Conservation (phyloP, 768 basidiomycete genomes). For the Mycena belliarum region DNA sequence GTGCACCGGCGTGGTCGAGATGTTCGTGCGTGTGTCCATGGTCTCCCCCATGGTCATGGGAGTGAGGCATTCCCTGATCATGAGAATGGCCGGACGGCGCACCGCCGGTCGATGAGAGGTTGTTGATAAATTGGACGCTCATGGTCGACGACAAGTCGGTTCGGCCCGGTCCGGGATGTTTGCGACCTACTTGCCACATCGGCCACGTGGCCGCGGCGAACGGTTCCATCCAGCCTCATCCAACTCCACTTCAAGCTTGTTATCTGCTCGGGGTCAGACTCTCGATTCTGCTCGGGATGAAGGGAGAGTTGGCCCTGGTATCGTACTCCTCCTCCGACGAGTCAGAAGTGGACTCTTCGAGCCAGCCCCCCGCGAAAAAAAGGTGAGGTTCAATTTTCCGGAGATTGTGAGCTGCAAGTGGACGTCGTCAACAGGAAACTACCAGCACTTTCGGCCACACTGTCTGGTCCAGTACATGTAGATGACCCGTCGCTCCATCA, state of each 20-base stretch:
- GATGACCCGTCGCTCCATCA: slow-evolving; percentile 84
- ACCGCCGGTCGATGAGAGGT: slow-evolving; percentile 39
- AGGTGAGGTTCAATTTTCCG: slow-evolving; percentile 33
- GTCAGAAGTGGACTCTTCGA: slow-evolving; percentile 4
- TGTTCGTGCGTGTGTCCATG: slow-evolving; percentile 97
- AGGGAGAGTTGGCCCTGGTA: slow-evolving; percentile 41
- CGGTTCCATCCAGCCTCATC: too few species aligned
- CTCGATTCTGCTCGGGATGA: slow-evolving; percentile 29
- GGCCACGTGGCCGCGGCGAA: not conserved
- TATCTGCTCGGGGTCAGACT: too few species aligned
- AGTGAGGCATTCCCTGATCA: slow-evolving; percentile 39
- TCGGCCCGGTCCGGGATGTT: not conserved
- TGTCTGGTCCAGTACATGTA: slow-evolving; percentile 49
- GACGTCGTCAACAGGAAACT: slow-evolving; percentile 50
- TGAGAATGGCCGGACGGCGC: slow-evolving; percentile 51
- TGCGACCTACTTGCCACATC: not conserved
- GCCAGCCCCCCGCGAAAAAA: slow-evolving; percentile 40
- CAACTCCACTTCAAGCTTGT: too few species aligned
- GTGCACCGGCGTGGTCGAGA: slow-evolving; percentile 81
- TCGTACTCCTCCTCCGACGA: slow-evolving; percentile 51
- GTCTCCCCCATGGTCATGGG: slow-evolving; percentile 65
- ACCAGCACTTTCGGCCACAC: slow-evolving; percentile 53
- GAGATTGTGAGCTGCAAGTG: not conserved
- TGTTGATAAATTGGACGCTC: slow-evolving; percentile 80
- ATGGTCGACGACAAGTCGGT: slow-evolving; percentile 28